Evolutionary conservation across 805 yeast species (phyloP).

Genomic region (Candida ulmi): DNA sequence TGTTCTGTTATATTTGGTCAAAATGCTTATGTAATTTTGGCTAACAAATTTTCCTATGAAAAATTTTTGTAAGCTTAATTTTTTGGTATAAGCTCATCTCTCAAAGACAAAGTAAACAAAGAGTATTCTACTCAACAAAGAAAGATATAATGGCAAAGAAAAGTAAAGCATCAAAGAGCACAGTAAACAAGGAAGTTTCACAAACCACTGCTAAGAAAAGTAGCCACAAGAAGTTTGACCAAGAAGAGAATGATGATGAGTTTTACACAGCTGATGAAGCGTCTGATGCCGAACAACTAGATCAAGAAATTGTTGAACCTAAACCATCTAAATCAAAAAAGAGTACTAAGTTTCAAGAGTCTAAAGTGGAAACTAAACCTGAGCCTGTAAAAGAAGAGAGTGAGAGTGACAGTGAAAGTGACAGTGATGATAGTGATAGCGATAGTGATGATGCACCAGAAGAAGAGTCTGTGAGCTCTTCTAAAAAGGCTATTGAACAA

Average conservation of each 20-base stretch:
- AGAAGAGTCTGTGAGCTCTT: slow-evolving; percentile 33
- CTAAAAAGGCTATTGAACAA: slow-evolving; percentile 13
- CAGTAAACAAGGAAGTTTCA: slow-evolving; percentile 12
- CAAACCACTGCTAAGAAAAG: slow-evolving; percentile 1
- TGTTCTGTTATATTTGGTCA: not conserved
- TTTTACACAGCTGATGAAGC: slow-evolving; percentile 17
- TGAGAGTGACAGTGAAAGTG: slow-evolving; percentile 9
- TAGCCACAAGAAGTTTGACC: slow-evolving; percentile 17
- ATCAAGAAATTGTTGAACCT: slow-evolving; percentile 1
- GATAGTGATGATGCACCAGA: slow-evolving; percentile 43
- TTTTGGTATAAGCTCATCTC: too few species aligned
- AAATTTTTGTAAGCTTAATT: not conserved
- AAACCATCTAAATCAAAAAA: too few species aligned
- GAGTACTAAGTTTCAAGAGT: too few species aligned
- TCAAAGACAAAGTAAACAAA: slow-evolving; percentile 1
- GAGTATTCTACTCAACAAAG: too few species aligned
- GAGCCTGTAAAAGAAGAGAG: slow-evolving; percentile 3
- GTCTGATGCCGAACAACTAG: too few species aligned
- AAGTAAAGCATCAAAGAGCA: not conserved
- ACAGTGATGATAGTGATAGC: slow-evolving; percentile 1
- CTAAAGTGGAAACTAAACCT: too few species aligned
- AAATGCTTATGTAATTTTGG: too few species aligned
- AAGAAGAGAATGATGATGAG: slow-evolving; percentile 14
- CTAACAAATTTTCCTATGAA: too few species aligned
- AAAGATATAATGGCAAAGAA: too few species aligned